Evolutionary conservation across 192 early-diverging fungal species (phyloP).

Genomic region (Linnemannia schmuckeri): DNA sequence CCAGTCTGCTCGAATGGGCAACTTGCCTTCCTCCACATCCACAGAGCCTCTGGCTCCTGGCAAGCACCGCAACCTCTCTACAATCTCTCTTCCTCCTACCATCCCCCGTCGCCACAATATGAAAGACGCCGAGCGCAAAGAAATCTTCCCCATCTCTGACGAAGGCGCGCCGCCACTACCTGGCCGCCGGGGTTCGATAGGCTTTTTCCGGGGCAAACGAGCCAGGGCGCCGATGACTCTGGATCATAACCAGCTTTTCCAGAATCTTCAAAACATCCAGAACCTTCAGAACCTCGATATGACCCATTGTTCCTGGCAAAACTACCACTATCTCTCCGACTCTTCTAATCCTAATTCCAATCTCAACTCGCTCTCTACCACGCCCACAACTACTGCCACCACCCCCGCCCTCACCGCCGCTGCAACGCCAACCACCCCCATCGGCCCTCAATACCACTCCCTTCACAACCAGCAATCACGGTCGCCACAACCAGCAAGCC

Average conservation of each 20-base stretch:
- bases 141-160: constrained; percentile 57
- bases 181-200: constrained; percentile 40
- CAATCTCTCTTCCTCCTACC: constrained; percentile 49
- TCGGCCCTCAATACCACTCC: constrained; percentile 9
- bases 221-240: constrained; percentile 35
- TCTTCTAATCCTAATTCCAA: constrained; percentile 32
- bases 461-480: background rate
- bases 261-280: constrained; percentile 48
- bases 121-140: constrained; percentile 53
- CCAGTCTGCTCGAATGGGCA: constrained; percentile 44
- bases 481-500: constrained; percentile 44
- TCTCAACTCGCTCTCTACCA: constrained; percentile 43
- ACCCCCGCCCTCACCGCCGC: constrained; percentile 39
- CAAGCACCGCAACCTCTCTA: constrained; percentile 50
- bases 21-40: constrained; percentile 54
- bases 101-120: constrained; percentile 54
- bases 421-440: constrained; percentile 45
- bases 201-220: constrained; percentile 50
- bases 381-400: constrained; percentile 43
- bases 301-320: constrained; percentile 41
- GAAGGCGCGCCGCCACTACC: constrained; percentile 37
- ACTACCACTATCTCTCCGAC: constrained; percentile 39
- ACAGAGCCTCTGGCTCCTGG: constrained; percentile 53
- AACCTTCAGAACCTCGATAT: constrained; percentile 37
- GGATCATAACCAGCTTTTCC: constrained; percentile 49